phyloP scores from a whole-genome alignment of 1,284 basidiomycete species.

The Schizophyllum amplum region DNA sequence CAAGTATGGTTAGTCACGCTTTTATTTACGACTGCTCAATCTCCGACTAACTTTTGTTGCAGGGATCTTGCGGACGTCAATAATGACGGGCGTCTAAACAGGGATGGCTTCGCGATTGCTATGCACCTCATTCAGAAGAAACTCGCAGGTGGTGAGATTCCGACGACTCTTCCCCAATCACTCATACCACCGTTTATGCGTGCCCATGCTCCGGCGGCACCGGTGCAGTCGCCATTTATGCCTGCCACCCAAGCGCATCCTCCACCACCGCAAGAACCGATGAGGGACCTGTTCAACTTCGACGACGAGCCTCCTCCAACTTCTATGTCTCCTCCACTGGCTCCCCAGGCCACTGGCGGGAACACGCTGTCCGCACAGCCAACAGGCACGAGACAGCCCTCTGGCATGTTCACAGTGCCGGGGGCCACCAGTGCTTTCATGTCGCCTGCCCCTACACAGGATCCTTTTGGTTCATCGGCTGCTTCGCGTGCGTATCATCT shows the following conservation, averaged over 20 bases:
- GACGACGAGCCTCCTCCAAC: conserved; percentile 59
- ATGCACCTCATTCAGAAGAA: conserved; percentile 92
- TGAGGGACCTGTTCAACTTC: conserved; percentile 38
- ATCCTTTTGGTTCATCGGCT: conserved; percentile 33
- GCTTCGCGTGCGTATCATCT: conserved; percentile 16
- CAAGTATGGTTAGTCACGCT: conserved; percentile 71
- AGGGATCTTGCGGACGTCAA: conserved; percentile 95
- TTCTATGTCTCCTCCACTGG: conserved; percentile 22
- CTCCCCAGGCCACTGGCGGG: conserved; percentile 23
- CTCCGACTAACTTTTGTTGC: conserved; percentile 3
- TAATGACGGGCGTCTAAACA: conserved; percentile 81
- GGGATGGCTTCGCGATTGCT: conserved; percentile 94
- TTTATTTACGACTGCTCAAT: not conserved
- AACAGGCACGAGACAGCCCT: conserved; percentile 5
- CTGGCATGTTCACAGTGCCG: conserved; percentile 15
- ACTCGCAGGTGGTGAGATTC: conserved; percentile 79
- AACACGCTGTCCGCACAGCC: conserved; percentile 18
- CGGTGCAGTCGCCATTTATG: conserved; percentile 19
- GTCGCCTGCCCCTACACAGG: conserved; percentile 21
- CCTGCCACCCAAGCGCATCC: conserved; percentile 19
- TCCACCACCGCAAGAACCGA: conserved; percentile 24
- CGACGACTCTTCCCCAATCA: conserved; percentile 59
- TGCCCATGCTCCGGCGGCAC: conserved; percentile 15
- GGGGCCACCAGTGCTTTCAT: conserved; percentile 14
- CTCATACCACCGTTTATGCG: conserved; percentile 82